Base-by-base conservation (phyloP, 441 rosid genomes). In the Sinapis alba region DNA sequence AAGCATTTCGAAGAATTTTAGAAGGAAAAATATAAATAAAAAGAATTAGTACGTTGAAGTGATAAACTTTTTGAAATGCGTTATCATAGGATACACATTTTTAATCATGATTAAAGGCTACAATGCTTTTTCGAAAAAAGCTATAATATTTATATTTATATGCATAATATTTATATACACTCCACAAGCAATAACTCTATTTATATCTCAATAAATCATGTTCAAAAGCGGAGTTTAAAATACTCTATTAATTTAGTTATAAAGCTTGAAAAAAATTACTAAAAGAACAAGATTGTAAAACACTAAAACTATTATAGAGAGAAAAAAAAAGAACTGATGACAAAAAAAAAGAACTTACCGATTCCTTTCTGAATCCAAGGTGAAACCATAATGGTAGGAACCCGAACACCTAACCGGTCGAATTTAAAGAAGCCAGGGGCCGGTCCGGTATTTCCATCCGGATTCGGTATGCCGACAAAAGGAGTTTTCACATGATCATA, bases 301-400 rank as follows among this genome's bases (percentile, higher is more conserved):
- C 13, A 36, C 43, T 41, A 13, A 41, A 41, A 51, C 1, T 15
- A 43, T 51, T 12, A 15, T 13, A 56, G 34, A 53, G 19, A 56
- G 23, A 51, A 19, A 63, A 56, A 27, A 7, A 24, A 9, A 3
- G 3, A 2, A 21, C n/a, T n/a, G n/a, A n/a, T n/a, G n/a, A n/a
- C 4, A 24, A 3, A 36, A 19, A 12, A 20, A 20, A 10, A 53
- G 21, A 65, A 6, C 80, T 80, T 76, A 94, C 96, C 97, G 53
- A 92, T 89, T 64, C 99, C 90, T 84, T 94, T 92, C 83, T 87
- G 86, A 82, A 95, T 90, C 98, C 98, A 92, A 69, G 99, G 99
- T 32, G 99, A 95, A 65, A 92, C 88, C 99, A 94, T 92, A 26
- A 95, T 92, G 11, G 98, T 92, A 0, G 99, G 98, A 30, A 92